Percentiles rank a stretch among this genome's conserved stretches.
These are phyloP conservation scores for Chaetomium sp. DNA, from an alignment of 2,329 filamentous ascomycete species.

Conservation along the genomic window DNA sequence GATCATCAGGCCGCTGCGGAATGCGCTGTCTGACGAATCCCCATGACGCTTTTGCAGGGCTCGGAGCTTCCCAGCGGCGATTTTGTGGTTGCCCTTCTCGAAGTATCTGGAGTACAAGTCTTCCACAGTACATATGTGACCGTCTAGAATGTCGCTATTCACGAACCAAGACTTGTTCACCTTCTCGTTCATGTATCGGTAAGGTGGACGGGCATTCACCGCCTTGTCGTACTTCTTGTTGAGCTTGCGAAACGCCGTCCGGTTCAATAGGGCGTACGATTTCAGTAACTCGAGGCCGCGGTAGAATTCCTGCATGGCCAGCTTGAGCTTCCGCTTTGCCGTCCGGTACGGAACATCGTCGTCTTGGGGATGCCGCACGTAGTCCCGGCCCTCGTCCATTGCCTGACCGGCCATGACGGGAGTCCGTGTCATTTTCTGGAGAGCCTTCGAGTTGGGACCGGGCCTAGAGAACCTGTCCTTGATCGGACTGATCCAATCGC, in stretches of 20 bases:
- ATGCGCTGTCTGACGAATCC: constrained; percentile 60
- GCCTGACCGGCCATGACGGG: constrained; percentile 44
- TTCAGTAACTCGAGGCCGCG: constrained; percentile 88
- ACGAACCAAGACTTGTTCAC: constrained; percentile 92
- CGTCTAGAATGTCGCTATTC: constrained; percentile 80
- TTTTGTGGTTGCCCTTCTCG: constrained; percentile 88
- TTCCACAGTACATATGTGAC: constrained; percentile 77
- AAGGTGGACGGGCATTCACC: constrained; percentile 72
- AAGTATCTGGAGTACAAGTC: constrained; percentile 95
- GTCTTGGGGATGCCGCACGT: constrained; percentile 51
- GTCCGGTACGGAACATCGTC: constrained; percentile 78
- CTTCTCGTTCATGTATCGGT: constrained; percentile 86
- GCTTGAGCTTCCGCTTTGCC: constrained; percentile 88
- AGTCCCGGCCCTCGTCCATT: constrained; percentile 49
- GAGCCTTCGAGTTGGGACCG: constrained; percentile 62
- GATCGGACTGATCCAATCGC: constrained; percentile 56
- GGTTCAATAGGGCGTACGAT: constrained; percentile 85
- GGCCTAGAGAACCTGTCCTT: constrained; percentile 57
- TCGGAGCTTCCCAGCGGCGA: constrained; percentile 84
- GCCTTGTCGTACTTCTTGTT: constrained; percentile 99
- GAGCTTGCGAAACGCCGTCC: constrained; percentile 93
- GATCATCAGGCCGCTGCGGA: constrained; percentile 66
- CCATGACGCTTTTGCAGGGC: constrained; percentile 63
- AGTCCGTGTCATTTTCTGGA: constrained; percentile 57
- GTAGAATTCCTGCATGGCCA: constrained; percentile 91